Evolutionary conservation across 805 yeast genomes (phyloP).

Genomic region (Scheffersomyces stipitis): DNA sequence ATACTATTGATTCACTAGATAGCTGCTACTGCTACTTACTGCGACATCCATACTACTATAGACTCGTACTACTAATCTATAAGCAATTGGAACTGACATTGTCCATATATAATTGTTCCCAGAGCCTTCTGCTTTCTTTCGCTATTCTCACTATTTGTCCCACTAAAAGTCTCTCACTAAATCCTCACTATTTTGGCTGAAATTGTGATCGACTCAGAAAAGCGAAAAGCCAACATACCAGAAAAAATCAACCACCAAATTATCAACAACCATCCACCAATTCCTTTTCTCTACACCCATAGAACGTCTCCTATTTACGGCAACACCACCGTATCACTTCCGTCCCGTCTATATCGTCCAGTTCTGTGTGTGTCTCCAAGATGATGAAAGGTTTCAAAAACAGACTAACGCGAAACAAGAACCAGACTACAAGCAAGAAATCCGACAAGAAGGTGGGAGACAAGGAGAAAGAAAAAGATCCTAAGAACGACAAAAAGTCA

Average conservation of each 20-base stretch:
- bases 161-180: too few species aligned
- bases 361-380: slow-evolving; percentile 31
- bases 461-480: slow-evolving; percentile 44
- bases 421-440: slow-evolving; percentile 30
- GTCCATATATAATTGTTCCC: too few species aligned
- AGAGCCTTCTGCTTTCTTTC: too few species aligned
- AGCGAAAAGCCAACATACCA: too few species aligned
- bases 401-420: slow-evolving; percentile 44
- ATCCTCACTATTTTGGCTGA: too few species aligned
- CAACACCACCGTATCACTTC: background rate
- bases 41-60: too few species aligned
- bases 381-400: slow-evolving; percentile 79
- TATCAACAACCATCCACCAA: background rate
- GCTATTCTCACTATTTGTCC: too few species aligned
- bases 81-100: too few species aligned
- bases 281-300: background rate
- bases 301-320: background rate
- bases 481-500: slow-evolving; percentile 23
- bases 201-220: too few species aligned
- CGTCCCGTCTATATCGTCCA: background rate
- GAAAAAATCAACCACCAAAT: slow-evolving; percentile 1
- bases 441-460: slow-evolving; percentile 37
- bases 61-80: too few species aligned
- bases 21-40: too few species aligned
- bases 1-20: too few species aligned